These are phyloP conservation scores for Cinnamomum chago DNA, from an alignment of 164 flowering plant genomes.

Conservation along the genomic window DNA sequence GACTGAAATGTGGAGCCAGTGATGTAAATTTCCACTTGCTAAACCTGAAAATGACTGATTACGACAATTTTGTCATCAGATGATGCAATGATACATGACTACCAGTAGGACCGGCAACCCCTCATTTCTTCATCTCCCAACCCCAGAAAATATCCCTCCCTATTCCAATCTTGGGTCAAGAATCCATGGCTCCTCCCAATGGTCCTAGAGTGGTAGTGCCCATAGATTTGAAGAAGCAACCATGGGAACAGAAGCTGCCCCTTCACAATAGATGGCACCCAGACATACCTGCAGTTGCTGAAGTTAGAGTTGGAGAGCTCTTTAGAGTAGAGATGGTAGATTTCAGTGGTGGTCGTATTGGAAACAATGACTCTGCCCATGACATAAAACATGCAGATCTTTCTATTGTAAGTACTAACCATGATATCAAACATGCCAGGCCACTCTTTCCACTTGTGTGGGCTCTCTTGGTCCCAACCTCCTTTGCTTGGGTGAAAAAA, in stretches of 20 bases:
- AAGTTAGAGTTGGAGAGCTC: conserved; percentile 45
- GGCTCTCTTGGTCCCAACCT: background rate
- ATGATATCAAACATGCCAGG: too few species aligned
- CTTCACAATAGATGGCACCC: conserved; percentile 86
- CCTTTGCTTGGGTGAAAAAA: too few species aligned
- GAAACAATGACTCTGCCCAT: conserved; percentile 32
- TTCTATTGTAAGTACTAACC: conserved; percentile 40
- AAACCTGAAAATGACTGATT: too few species aligned
- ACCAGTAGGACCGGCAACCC: too few species aligned
- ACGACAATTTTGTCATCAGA: too few species aligned
- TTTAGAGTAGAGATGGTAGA: conserved; percentile 73
- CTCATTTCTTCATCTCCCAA: too few species aligned
- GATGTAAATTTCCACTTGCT: too few species aligned
- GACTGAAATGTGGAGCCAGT: too few species aligned
- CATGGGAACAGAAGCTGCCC: conserved; percentile 70
- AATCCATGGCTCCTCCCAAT: conserved; percentile 61
- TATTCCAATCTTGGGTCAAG: too few species aligned
- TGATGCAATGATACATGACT: too few species aligned
- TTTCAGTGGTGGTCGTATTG: conserved; percentile 50
- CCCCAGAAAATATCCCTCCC: too few species aligned
- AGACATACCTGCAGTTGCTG: conserved; percentile 52
- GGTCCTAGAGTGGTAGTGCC: conserved; percentile 61
- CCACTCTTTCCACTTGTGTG: background rate
- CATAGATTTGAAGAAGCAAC: conserved; percentile 66
- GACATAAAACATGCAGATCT: conserved; percentile 47